phyloP scores from a whole-genome alignment of 768 basidiomycete genomes.

The Boletus patriciae region DNA sequence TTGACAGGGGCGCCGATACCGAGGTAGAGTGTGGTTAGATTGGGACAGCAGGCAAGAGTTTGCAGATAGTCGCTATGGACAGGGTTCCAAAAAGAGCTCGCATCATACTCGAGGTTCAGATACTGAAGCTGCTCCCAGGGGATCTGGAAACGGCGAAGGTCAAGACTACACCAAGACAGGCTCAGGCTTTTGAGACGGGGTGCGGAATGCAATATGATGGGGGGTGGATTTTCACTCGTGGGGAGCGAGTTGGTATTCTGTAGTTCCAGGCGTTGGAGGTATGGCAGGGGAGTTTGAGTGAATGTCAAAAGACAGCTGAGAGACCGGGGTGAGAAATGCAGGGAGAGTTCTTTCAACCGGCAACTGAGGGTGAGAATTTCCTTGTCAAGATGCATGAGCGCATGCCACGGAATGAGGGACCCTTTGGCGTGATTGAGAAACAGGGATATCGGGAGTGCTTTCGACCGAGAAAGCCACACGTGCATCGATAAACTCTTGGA shows the following conservation, averaged over 20 bases:
- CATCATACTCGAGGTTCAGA: slow-evolving; percentile 30
- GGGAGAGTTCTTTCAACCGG: slow-evolving; percentile 20
- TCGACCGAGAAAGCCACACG: slow-evolving; percentile 32
- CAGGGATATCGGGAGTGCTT: slow-evolving; percentile 30
- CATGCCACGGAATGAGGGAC: slow-evolving; percentile 23
- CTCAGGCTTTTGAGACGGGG: slow-evolving; percentile 29
- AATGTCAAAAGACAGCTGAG: slow-evolving; percentile 30
- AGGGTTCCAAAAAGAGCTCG: slow-evolving; percentile 30
- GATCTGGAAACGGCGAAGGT: slow-evolving; percentile 26
- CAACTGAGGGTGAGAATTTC: slow-evolving; percentile 28
- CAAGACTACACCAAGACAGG: slow-evolving; percentile 30
- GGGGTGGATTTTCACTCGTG: slow-evolving; percentile 25
- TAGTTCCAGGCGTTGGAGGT: slow-evolving; percentile 26
- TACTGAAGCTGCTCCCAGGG: slow-evolving; percentile 32
- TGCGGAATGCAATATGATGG: slow-evolving; percentile 25
- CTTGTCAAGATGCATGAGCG: slow-evolving; percentile 32
- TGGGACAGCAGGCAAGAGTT: slow-evolving; percentile 26
- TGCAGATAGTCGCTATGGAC: slow-evolving; percentile 30
- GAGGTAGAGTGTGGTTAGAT: slow-evolving; percentile 28
- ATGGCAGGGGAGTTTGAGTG: slow-evolving; percentile 24
- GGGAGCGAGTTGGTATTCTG: slow-evolving; percentile 28
- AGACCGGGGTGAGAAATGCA: slow-evolving; percentile 26
- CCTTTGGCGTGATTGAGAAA: slow-evolving; percentile 24
- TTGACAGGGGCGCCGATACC: slow-evolving; percentile 24
- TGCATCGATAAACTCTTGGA: slow-evolving; percentile 30